Base-by-base conservation (phyloP, 2,329 filamentous ascomycete genomes). In the Coniochaeta sp. region DNA sequence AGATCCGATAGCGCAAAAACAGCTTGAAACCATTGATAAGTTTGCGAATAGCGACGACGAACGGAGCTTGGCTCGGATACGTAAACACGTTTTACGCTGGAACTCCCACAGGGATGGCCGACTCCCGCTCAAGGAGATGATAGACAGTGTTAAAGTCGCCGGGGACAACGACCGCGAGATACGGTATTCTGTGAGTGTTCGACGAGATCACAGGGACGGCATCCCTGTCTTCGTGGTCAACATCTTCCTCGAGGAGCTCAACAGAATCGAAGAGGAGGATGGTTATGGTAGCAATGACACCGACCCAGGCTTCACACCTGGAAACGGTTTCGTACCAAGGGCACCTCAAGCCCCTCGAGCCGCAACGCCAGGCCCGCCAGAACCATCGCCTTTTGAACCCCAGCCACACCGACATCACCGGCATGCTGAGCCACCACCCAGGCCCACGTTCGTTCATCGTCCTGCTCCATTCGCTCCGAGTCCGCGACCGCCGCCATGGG, bases 391-490 rank as follows among this genome's bases (percentile, higher is more conserved):
- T 4, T 46, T 48, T 20, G 13, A 48, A 20, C 14, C 26, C n/a
- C 42, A 30, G 16, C 3, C 45, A 7, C 45, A 48, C 20, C 38
- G 52, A 48, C 12, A 74, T 50, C 49, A 74, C 46, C 1, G 68
- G 70, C 55, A 63, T 70, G 50, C 63, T 63, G 72, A 74, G 77
- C 74, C 74, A 76, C 50, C 61, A 3, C 38, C 9, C 14, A 6
- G 38, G 10, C 38, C 38, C 2, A 22, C 38, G n/a, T 42, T 4
- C 8, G 18, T 9, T 14, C 14, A 18, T 12, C 38, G 22, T 42
- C 38, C 18, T 12, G 18, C 38, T 16, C 38, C 38, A 12, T 42
- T 26, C 18, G 4, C 18, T 12, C 38, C 38, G 18, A 13, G 14
- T 13, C 20, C 38, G 6, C 20, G 4, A 26, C n/a, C 38, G 13